Base-by-base conservation (phyloP, 768 basidiomycete species). In the Leccinum longicurvipes region DNA sequence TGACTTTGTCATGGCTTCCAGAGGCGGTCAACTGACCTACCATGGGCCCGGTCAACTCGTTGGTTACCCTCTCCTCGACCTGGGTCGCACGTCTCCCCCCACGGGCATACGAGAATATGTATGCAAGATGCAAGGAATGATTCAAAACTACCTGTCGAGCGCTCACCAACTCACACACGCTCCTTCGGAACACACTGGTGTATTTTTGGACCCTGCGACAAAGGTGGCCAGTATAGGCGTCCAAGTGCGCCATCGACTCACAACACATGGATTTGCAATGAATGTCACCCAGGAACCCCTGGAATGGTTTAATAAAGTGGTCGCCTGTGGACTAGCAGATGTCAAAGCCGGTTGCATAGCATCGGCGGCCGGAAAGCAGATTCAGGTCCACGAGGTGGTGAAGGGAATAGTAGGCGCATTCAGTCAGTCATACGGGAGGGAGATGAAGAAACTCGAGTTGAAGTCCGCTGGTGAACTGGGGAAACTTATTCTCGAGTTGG, bases 31-130 rank as follows among this genome's bases (percentile, higher is more conserved):
- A 73, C 80, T 93, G 55, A 99, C 97, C 2, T 99, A 92, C 72
- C 97, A 99, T 70, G 97, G 97, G 0, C 95, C 97, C 2, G 97
- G 97, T 6, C 97, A 99, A 73, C 78, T 99, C 64, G 90, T 98
- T 15, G 97, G 94, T 27, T 99, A 99, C 69, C 93, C 95, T 2
- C 78, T 98, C 51, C 77, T 98, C 50, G 96, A 98, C 74, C 81
- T 98, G 19, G 83, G 83, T n/a, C 84, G 86, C 31, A 84, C 87
- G 63, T 75, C 81, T 45, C 91, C 94, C 8, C 75, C 86, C 50
- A 77, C 83, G 68, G 78, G 85, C 54, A 83, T 86, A 57, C 84
- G 88, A 47, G 85, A 87, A 60, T 98, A 97, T 69, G 87, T 98
- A 41, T 91, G 89, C 71, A 81, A 79, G 45, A 78, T 98, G 71